Conservation (phyloP, 192 early-diverging fungal genomes). For the Entophlyctis helioformis region DNA sequence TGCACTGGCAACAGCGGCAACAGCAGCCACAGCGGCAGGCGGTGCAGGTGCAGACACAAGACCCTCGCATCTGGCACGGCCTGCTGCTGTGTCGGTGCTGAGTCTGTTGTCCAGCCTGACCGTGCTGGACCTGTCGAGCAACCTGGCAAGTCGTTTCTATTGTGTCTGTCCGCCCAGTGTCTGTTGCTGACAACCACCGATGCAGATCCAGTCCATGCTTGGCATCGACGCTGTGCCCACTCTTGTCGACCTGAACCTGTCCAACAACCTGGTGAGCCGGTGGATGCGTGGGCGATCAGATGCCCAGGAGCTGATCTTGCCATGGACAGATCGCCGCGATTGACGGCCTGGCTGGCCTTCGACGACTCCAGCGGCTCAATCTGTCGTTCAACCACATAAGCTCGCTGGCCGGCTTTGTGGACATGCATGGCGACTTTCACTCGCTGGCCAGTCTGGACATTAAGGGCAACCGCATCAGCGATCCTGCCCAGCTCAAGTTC, state of each 20-base stretch:
- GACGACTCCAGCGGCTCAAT: conserved; percentile 9
- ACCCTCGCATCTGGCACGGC: too few relatives aligned
- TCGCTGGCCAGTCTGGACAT: conserved; percentile 21
- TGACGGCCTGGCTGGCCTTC: conserved; percentile 11
- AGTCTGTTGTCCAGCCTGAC: conserved; percentile 4
- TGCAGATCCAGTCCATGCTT: conserved; percentile 11
- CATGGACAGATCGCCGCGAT: conserved; percentile 13
- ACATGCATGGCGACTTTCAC: conserved; percentile 13
- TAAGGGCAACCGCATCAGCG: conserved; percentile 24
- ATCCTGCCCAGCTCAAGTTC: conserved; percentile 13
- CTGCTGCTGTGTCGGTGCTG: too few relatives aligned
- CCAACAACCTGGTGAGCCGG: conserved; percentile 24
- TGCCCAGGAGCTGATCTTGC: not conserved
- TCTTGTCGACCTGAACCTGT: conserved; percentile 24
- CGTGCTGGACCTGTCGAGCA: conserved; percentile 21
- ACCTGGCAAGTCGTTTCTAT: conserved; percentile 5
- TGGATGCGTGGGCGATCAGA: not conserved
- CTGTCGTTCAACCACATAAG: conserved; percentile 33
- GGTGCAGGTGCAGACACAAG: too few relatives aligned
- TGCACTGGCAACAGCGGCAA: too few relatives aligned
- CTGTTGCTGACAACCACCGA: too few relatives aligned
- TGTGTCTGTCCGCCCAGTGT: too few relatives aligned
- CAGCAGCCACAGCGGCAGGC: too few relatives aligned
- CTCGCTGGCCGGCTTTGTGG: conserved; percentile 18
- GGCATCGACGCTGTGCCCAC: conserved; percentile 6